Evolutionary conservation across 2,329 filamentous ascomycete genomes (phyloP), one percentile per base, ranked within the genome.

Genomic region (Neofusicoccum kwambonambiense): DNA sequence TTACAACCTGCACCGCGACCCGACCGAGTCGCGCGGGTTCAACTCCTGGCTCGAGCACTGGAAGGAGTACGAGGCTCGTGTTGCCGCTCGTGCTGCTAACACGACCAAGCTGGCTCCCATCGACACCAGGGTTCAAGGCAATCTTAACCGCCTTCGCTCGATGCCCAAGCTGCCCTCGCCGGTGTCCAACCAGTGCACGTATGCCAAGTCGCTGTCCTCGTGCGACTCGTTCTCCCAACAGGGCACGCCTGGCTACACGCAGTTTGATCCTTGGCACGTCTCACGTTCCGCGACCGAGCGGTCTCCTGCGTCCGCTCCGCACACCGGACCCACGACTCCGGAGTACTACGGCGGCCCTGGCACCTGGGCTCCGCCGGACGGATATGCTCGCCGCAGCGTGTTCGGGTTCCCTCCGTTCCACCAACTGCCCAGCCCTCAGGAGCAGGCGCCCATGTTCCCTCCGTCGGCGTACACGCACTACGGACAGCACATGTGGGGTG

Each of bases 1-100:
- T 70, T 97, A 92, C 89, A 85, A 89, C 69, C 87, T 97, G 62
- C 95, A 96, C 74, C 90, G 95, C 74, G 93, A 96, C 73, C 88
- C 93, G 34, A 86, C 91, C 69, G 86, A 89, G 71, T 88, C 89
- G 74, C 88, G 92, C 73, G 93, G 88, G 39, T 89, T 89, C 74
- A 78, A 82, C 56, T 83, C 84, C 35, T 91, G 89, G 88, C 81
- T 86, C 50, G 79, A 83, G 64, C 87, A 87, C 72, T 91, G 89
- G 89, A 83, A 87, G 64, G 83, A 83, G 34, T 90, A 87, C 80
- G 82, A 86, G 69, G 78, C 78, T 65, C 83, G 82, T 75, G 77
- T 80, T 62, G 66, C 68, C 70, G 77, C 83, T 70, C 75, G 76
- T 45, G 68, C 72, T 39, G 73, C 73, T 34, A 76, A 79, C 12